Evolutionary conservation across 306 rosid genomes (phyloP).

Genomic region (Cicer bijugum): DNA sequence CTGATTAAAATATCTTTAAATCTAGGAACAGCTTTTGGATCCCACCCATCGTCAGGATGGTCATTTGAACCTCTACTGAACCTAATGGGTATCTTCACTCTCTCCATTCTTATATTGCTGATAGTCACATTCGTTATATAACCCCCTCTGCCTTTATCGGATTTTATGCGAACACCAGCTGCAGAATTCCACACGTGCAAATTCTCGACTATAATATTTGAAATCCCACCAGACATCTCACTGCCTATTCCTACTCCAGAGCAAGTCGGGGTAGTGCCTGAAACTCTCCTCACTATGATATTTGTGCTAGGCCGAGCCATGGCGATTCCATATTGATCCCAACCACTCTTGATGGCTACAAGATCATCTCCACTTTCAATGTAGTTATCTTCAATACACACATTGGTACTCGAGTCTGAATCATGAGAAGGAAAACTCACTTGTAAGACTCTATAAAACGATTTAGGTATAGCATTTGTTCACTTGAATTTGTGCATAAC

Average conservation of each 20-base stretch:
- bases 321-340: slow-evolving; percentile 93
- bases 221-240: slow-evolving; percentile 96
- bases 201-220: slow-evolving; percentile 73
- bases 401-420: slow-evolving; percentile 80
- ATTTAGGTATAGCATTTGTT: background rate
- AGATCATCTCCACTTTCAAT: slow-evolving; percentile 97
- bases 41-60: slow-evolving; percentile 92
- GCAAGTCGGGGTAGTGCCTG: slow-evolving; percentile 95
- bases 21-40: slow-evolving; percentile 83
- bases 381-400: slow-evolving; percentile 93
- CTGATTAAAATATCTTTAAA: slow-evolving; percentile 66
- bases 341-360: slow-evolving; percentile 92
- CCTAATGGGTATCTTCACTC: slow-evolving; percentile 83
- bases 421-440: slow-evolving; percentile 33
- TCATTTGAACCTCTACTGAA: slow-evolving; percentile 91
- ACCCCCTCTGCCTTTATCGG: slow-evolving; percentile 92
- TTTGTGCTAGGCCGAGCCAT: slow-evolving; percentile 77
- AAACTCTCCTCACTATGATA: slow-evolving; percentile 78
- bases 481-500: background rate
- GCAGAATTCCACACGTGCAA: slow-evolving; percentile 91
- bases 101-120: slow-evolving; percentile 68
- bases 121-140: slow-evolving; percentile 66
- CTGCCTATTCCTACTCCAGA: slow-evolving; percentile 97
- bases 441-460: background rate
- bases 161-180: slow-evolving; percentile 81